A percentile compares a stretch with the other conserved stretches of the same genome.
Evolutionary conservation across 2,329 filamentous ascomycete genomes (phyloP).

Genomic region (Nannizziopsis barbatae): DNA sequence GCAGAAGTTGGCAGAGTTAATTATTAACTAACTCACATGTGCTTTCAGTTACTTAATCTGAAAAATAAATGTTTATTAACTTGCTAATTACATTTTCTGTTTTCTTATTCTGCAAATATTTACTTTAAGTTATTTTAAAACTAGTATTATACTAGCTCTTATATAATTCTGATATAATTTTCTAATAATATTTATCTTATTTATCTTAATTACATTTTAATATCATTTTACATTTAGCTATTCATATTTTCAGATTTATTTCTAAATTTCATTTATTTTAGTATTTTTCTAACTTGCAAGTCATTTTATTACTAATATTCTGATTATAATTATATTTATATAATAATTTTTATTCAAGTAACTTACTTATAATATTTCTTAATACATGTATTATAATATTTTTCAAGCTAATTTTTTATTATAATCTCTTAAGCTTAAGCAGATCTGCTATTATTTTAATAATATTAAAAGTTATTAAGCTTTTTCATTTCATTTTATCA

Average conservation of each 20-base stretch:
- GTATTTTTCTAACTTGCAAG: neutral
- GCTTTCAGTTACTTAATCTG: constrained; percentile 51
- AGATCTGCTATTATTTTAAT: constrained; percentile 1
- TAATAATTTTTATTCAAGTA: neutral
- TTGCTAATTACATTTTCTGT: neutral
- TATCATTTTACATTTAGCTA: constrained; percentile 4
- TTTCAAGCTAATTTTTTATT: too few species aligned
- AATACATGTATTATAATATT: neutral
- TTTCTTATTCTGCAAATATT: constrained; percentile 8
- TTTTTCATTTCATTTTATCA: too few species aligned
- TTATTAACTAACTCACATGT: constrained; percentile 41
- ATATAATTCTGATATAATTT: neutral
- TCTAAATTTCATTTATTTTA: neutral
- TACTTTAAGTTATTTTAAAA: neutral
- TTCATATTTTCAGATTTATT: constrained; percentile 7
- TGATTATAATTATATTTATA: neutral
- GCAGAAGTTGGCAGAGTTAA: constrained; percentile 19
- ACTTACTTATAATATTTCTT: neutral
- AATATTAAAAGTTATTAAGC: too few species aligned
- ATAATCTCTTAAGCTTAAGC: neutral
- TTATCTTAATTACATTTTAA: constrained; percentile 1
- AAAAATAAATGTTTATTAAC: constrained; percentile 23
- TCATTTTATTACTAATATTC: neutral
- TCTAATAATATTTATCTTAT: constrained; percentile 1
- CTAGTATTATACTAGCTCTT: neutral